phyloP scores from a whole-genome alignment of 352 stramenopile species.

The Halophytophthora batemanensis region DNA sequence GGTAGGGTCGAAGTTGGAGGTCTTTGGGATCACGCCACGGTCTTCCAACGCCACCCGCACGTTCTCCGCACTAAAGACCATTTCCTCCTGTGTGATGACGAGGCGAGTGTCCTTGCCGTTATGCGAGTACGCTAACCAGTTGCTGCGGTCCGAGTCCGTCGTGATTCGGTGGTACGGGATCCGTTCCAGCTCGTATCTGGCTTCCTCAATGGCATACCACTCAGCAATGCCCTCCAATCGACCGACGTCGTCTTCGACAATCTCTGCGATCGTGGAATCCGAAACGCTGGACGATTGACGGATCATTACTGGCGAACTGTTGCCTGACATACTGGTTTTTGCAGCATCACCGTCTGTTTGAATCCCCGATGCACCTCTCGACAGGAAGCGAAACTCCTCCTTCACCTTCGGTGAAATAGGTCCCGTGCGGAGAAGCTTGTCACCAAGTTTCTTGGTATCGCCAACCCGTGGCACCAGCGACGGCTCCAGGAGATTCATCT shows the following conservation, averaged over 20 bases:
- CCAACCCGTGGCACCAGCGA: conserved; percentile 1
- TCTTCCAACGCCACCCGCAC: conserved; percentile 61
- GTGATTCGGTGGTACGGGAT: conserved; percentile 66
- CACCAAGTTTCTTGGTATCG: conserved; percentile 9
- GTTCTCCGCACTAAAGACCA: conserved; percentile 51
- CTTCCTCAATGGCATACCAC: conserved; percentile 74
- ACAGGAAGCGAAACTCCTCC: not conserved
- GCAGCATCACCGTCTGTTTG: too few relatives aligned
- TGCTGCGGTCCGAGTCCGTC: conserved; percentile 46
- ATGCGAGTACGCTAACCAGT: conserved; percentile 45
- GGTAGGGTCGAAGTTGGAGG: conserved; percentile 13
- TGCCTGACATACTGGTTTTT: not conserved
- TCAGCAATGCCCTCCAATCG: conserved; percentile 59
- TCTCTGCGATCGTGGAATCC: not conserved
- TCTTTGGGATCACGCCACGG: conserved; percentile 60
- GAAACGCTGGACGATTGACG: conserved; percentile 6
- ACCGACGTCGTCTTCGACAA: conserved; percentile 33
- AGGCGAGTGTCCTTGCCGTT: conserved; percentile 59
- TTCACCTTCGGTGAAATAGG: conserved; percentile 10
- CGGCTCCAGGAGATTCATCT: conserved; percentile 49
- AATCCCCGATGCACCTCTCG: not conserved
- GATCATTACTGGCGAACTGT: conserved; percentile 6
- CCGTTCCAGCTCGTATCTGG: conserved; percentile 59
- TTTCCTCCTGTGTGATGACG: conserved; percentile 60
- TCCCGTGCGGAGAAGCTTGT: conserved; percentile 3